Percentiles rank a stretch among this genome's conserved stretches.
Evolutionary conservation across 2,329 filamentous ascomycete genomes (phyloP).

Genomic region (Plectosphaerella cucumerina): DNA sequence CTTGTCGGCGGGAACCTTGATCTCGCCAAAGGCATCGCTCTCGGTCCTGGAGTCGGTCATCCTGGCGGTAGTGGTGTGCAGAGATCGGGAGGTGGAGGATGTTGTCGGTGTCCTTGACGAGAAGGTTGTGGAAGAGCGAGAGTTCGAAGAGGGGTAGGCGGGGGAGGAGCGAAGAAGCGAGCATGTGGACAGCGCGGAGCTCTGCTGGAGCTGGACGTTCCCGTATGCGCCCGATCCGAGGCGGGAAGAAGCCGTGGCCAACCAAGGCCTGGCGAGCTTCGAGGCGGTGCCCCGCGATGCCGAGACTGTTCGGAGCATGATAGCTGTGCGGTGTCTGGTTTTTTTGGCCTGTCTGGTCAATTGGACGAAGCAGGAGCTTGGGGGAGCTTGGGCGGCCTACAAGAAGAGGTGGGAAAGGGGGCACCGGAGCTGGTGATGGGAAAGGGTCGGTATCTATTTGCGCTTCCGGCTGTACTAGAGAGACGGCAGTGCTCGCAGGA

Average conservation of each 20-base stretch:
- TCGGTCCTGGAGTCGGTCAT: constrained; percentile 69
- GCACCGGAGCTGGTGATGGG: too few species aligned
- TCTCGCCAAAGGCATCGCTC: constrained; percentile 95
- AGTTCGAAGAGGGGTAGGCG: background rate
- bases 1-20: constrained; percentile 86
- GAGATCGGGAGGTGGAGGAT: background rate
- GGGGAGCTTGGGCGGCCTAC: too few species aligned
- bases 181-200: background rate
- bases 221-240: background rate
- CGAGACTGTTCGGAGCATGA: background rate
- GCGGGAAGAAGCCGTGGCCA: background rate
- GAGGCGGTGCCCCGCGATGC: background rate
- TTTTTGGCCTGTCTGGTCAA: too few species aligned
- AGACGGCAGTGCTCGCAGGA: too few species aligned
- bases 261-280: background rate
- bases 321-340: background rate
- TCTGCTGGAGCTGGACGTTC: background rate
- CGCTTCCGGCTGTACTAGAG: too few species aligned
- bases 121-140: background rate
- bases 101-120: background rate
- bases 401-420: too few species aligned
- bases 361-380: too few species aligned
- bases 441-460: too few species aligned
- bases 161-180: background rate
- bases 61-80: constrained; percentile 42